Base-by-base conservation (phyloP, 257 asterid genomes). In the Galeopsis tetrahit region DNA sequence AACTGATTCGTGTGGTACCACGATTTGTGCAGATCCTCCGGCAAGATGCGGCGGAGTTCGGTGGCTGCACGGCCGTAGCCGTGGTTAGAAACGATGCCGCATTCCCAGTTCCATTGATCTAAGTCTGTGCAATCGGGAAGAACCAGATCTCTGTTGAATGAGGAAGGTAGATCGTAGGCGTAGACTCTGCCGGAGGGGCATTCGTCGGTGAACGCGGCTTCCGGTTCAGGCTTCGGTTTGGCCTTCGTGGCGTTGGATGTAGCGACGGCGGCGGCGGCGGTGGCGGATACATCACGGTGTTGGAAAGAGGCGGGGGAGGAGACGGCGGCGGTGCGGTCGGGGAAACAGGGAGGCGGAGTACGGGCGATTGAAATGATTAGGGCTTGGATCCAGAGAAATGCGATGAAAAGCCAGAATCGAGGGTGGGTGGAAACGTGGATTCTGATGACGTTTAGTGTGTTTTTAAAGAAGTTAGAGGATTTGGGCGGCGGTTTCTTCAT, bases 1-100 rank as follows among this genome's bases (percentile, higher is more conserved):
- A 86, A 93, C 77, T 89, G 96, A 57, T 93, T 91, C 1, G 98
- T 93, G 34, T 88, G 86, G 84, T 94, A 91, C 98, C 97, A 94
- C 17, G 95, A 86, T 65, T 85, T 82, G 51, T 82, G 10, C 3
- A 89, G 72, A 66, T 84, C 82, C 11, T 61, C 86, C 13, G 97
- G 97, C 31, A 94, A 21, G 69, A 83, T 38, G 71, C 73, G 74
- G 74, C 96, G 78, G 82, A 79, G 81, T 79, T 82, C 97, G 6
- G 77, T 4, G 43, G 97, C 90, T 52, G 78, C 69, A 52, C 74
- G 79, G 53, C 99, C 99, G 79, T 83, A 94, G 0, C 99, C 99
- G 76, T 91, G 86, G 81, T 89, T 87, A 5, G 95, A 28, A 2
- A 80, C 62, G 15, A 91, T 84, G 6, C 99, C 99, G 78, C 99